Evolutionary conservation across 345 rosid species (phyloP), one percentile per base, ranked within the genome.

Genomic region (Melastoma malabathricum): DNA sequence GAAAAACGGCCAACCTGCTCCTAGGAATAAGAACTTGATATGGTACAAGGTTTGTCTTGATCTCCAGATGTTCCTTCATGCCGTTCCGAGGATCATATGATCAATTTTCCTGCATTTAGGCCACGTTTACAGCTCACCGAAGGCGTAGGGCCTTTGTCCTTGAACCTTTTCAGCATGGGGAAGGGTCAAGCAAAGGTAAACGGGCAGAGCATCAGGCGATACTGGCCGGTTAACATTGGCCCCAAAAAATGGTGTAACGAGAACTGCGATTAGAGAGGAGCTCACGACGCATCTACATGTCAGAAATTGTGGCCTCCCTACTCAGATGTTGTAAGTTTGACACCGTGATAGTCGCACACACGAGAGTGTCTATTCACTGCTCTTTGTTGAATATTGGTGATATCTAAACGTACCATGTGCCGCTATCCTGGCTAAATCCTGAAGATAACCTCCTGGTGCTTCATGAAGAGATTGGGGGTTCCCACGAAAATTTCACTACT

Each of bases 181-280:
- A 81, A 81, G 59, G 82, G 88, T 52, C 78, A 78, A 66, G 88
- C 82, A 16, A 78, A 84, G 88, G 69, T 81, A 19, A 78, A 81
- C 10, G 82, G 84, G 18, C 69, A 73, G 47, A 66, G 73, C 60
- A 69, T 75, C 13, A 82, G 88, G 13, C 70, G 78, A 52, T 78
- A 81, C 63, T 81, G 88, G 84, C 66, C 76, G 0, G 71, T 76
- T 13, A 73, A 77, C 68, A 78, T 67, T 39, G 67, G 84, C 5
- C 76, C 78, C 1, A 9, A 71, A 15, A 63, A 59, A 0, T 78
- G 80, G 54, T 78, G 84, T 52, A 63, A 60, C 10, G 56, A 73
- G 15, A 58, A 54, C 22, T 81, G 84, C 15, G 78, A 78, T 60
- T 81, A 81, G 58, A 65, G 82, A 66, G 84, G 84, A 58, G 3